These are phyloP conservation scores for Vicia villosa DNA, from an alignment of 306 rosid species.

Conservation along the genomic window DNA sequence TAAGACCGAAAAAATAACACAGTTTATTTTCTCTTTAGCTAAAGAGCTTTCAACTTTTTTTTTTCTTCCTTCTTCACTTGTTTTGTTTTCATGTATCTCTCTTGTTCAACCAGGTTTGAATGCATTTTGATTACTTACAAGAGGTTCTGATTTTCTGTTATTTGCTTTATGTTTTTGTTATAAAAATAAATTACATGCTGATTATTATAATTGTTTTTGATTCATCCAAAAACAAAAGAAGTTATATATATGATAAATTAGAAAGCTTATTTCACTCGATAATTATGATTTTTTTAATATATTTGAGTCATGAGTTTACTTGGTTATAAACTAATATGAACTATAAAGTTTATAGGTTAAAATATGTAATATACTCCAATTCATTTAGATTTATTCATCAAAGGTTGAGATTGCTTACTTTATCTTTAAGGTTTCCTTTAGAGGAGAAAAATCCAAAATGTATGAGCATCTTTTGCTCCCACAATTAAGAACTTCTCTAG, in stretches of 20 bases:
- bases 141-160: constrained; percentile 29
- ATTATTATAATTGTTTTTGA: not conserved
- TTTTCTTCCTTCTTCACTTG: not conserved
- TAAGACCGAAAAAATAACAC: not conserved
- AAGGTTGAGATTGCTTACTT: not conserved
- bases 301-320: constrained; percentile 9
- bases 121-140: constrained; percentile 42
- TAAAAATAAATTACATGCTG: constrained; percentile 10
- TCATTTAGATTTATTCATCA: not conserved
- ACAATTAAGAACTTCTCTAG: too few species aligned
- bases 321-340: not conserved
- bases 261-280: constrained; percentile 9
- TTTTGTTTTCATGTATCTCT: constrained; percentile 37
- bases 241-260: not conserved
- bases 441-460: not conserved
- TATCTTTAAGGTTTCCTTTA: not conserved
- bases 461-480: not conserved
- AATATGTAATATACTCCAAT: not conserved
- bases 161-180: constrained; percentile 32
- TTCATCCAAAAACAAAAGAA: constrained; percentile 20
- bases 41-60: constrained; percentile 27
- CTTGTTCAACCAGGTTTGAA: constrained; percentile 48
- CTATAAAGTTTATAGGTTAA: not conserved
- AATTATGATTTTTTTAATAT: not conserved
- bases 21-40: constrained; percentile 32